Conservation (phyloP, 805 yeast genomes). For the Lipomyces kockii region DNA sequence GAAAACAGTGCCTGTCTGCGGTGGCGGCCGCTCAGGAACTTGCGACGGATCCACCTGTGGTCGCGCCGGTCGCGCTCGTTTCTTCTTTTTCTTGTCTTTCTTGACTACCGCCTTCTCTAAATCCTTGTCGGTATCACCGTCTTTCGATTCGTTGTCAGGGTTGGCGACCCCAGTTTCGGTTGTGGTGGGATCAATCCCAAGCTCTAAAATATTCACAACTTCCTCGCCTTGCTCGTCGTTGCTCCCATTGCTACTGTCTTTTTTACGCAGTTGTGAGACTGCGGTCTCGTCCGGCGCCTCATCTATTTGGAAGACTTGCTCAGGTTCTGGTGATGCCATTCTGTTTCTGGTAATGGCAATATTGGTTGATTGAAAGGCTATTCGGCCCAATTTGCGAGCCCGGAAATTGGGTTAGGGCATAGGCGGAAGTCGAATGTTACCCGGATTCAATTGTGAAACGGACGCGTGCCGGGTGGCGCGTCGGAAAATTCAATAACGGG, state of each 20-base stretch:
- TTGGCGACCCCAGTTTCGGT: background rate
- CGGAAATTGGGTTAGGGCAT: background rate
- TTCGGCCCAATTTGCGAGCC: too few relatives aligned
- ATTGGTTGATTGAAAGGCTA: background rate
- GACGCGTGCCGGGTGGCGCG: background rate
- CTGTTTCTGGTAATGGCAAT: background rate
- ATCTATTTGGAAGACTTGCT: conserved; percentile 9
- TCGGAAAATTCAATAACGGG: background rate
- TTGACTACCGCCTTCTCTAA: conserved; percentile 7
- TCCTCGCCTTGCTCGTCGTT: conserved; percentile 32
- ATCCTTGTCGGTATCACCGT: background rate
- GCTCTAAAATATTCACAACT: conserved; percentile 33
- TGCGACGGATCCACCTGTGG: conserved; percentile 72
- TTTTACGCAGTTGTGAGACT: background rate
- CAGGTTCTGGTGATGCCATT: conserved; percentile 5
- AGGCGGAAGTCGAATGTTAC: background rate
- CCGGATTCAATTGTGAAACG: background rate
- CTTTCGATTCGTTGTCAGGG: background rate
- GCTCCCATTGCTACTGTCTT: background rate
- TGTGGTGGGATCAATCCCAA: conserved; percentile 20
- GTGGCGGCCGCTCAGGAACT: conserved; percentile 64
- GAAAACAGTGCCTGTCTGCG: conserved; percentile 78
- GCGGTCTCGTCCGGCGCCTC: background rate
- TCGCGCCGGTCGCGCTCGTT: conserved; percentile 59
- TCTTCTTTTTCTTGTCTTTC: conserved; percentile 17